phyloP scores from a whole-genome alignment of 2,329 filamentous ascomycete genomes.

The Trichothecium sympodiale region DNA sequence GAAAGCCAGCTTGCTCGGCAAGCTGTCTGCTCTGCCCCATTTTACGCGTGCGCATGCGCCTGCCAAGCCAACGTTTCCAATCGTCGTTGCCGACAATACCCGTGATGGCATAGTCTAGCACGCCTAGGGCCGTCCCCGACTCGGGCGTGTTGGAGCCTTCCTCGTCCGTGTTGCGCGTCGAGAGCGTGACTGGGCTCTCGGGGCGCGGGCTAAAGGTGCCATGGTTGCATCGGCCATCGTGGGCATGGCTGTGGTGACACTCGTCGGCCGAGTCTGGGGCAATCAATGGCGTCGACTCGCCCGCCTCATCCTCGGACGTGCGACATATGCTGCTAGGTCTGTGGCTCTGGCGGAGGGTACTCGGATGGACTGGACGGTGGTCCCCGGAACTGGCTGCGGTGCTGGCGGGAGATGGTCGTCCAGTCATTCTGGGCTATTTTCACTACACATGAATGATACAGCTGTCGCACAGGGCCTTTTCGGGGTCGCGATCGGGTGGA shows the following conservation, averaged over 20 bases:
- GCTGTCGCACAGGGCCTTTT: no score
- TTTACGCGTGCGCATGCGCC: constrained; percentile 48
- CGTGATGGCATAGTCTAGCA: constrained; percentile 27
- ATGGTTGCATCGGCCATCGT: constrained; percentile 50
- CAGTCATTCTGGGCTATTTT: constrained; percentile 2
- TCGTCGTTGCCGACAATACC: constrained; percentile 27
- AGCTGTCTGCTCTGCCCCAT: constrained; percentile 64
- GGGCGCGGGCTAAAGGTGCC: constrained; percentile 67
- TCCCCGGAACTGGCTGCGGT: constrained; percentile 4
- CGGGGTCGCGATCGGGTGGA: no score
- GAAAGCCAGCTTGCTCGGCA: constrained; percentile 62
- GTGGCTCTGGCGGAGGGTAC: constrained; percentile 34
- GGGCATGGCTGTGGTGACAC: constrained; percentile 18
- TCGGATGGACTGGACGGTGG: constrained; percentile 28
- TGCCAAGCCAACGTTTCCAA: constrained; percentile 39
- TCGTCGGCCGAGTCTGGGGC: constrained; percentile 9
- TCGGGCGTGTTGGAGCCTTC: constrained; percentile 21
- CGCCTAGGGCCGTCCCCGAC: constrained; percentile 19
- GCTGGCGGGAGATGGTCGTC: constrained; percentile 2
- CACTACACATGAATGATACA: no score
- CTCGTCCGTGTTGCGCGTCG: constrained; percentile 13
- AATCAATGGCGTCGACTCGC: constrained; percentile 43
- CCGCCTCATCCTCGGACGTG: constrained; percentile 4
- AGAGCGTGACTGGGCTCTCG: constrained; percentile 27
- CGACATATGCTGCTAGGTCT: constrained; percentile 12